A percentile compares a stretch with the other conserved stretches of the same genome.
Evolutionary conservation across 495 filamentous ascomycete genomes (phyloP).

Genomic region (Daldinia concentrica): DNA sequence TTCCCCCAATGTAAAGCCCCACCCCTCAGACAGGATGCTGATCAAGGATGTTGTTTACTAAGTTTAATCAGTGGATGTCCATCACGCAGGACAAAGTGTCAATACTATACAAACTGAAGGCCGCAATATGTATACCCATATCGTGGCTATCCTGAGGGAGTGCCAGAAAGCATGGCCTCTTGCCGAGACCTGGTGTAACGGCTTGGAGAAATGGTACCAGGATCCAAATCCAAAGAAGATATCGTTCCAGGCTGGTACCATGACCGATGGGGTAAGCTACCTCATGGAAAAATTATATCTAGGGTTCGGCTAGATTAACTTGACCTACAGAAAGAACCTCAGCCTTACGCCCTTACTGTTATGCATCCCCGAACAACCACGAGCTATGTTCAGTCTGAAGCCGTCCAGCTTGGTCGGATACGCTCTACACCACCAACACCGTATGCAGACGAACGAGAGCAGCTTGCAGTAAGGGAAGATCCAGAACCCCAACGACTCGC

Average conservation of each 20-base stretch:
- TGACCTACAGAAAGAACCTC: conserved; percentile 43
- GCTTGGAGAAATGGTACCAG: conserved; percentile 53
- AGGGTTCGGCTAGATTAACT: conserved; percentile 12
- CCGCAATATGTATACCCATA: conserved; percentile 51
- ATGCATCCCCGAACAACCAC: conserved; percentile 42
- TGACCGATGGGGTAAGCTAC: conserved; percentile 57
- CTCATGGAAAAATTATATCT: background rate
- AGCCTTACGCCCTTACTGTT: conserved; percentile 45
- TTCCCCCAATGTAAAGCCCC: conserved; percentile 52
- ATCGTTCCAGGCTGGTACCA: conserved; percentile 51
- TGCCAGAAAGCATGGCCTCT: conserved; percentile 58
- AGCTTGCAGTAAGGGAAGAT: conserved; percentile 9
- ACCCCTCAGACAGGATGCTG: background rate
- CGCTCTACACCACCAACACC: conserved; percentile 13
- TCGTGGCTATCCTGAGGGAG: conserved; percentile 51
- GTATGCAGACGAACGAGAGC: conserved; percentile 7
- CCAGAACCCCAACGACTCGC: conserved; percentile 41
- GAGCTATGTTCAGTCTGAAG: conserved; percentile 29
- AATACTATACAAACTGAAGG: conserved; percentile 46
- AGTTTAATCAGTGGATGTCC: conserved; percentile 45
- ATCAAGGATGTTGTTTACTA: background rate
- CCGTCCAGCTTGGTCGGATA: conserved; percentile 11
- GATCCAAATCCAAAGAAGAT: conserved; percentile 47
- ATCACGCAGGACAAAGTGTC: conserved; percentile 46
- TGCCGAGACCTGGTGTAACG: conserved; percentile 55